Percentiles rank a stretch among this genome's conserved stretches.
Evolutionary conservation across 208 protist genomes (phyloP).

Genomic region (Leptomonas pyrrhocoris): DNA sequence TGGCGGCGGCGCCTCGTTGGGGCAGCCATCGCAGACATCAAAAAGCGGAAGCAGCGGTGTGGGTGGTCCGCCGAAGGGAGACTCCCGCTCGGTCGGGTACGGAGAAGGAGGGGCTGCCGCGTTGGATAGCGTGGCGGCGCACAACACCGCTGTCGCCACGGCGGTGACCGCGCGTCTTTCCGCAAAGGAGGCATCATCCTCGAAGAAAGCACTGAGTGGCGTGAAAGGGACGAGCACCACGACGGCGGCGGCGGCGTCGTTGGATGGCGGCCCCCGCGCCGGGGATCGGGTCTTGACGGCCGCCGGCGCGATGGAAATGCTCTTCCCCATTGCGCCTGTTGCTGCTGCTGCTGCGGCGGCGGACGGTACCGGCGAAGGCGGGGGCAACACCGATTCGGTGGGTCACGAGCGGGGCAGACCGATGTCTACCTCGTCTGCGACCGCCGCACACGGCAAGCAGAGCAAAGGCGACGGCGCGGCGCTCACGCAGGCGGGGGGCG

Average conservation of each 20-base stretch:
- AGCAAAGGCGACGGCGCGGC: neutral
- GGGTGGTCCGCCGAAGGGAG: neutral
- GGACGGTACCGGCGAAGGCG: neutral
- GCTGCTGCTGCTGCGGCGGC: neutral
- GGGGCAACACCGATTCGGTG: neutral
- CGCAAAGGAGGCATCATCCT: neutral
- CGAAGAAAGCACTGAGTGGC: neutral
- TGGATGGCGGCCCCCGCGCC: neutral
- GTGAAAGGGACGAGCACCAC: neutral
- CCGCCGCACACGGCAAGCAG: neutral
- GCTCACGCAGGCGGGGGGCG: neutral
- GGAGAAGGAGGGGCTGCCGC: neutral
- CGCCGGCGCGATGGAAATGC: constrained; percentile 24
- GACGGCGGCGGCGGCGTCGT: neutral
- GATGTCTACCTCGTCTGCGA: neutral
- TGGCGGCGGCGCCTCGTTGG: too few relatives aligned
- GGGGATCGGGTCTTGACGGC: constrained; percentile 16
- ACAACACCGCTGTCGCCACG: constrained; percentile 5
- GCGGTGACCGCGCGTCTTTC: neutral
- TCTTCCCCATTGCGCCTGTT: constrained; percentile 17
- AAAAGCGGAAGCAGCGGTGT: neutral
- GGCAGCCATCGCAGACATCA: neutral
- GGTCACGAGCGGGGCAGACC: neutral
- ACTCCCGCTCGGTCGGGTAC: neutral
- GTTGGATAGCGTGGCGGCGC: constrained; percentile 4